Base-by-base conservation (phyloP, 2,329 filamentous ascomycete genomes). In the Aureobasidium sp. region DNA sequence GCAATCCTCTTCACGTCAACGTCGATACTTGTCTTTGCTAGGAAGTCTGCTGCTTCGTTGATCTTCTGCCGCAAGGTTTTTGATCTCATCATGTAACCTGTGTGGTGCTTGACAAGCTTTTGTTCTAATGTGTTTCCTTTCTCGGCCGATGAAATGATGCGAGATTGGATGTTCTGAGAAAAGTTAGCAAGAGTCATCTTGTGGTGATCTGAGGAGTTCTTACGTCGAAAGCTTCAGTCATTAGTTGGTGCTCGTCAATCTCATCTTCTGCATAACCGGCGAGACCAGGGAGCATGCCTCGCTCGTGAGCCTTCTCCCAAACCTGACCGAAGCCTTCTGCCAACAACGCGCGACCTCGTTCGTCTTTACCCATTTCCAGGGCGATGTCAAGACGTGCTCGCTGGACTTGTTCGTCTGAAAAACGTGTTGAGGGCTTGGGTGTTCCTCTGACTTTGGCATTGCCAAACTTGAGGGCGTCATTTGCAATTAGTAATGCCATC, bases 101-200 rank as follows among this genome's bases (percentile, higher is more conserved):
- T 92, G 2, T 96, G 85, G 69, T 94, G 87, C 59, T 96, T 80
- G 0, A 82, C 81, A n/a, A 99, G 83, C 75, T 94, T 97, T 83
- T 96, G 96, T 76, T 97, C 92, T 1, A 96, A 79, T 74, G 93
- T 95, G 71, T 91, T 90, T 59, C 89, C 90, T 62, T 87, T 83
- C 67, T 93, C 87, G 3, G 92, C 94, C 0, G 86, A 85, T 3
- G 82, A 78, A 67, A 89, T 82, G 65, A 96, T 88, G 8, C 83
- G 80, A 50, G 89, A 83, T 74, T 94, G 89, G 1, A 91, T 83
- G 49, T 81, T 81, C 86, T 89, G 61, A 9, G 27, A 41, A 59
- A 27, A 3, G 50, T 65, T 27, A 59, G 49, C 3, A n/a, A 16
- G 16, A 8, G 13, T 25, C 8, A 0, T 30, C 1, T 15, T 41